phyloP scores from a whole-genome alignment of 1,139 yeast species.

The Geotrichum phurueaensis region DNA sequence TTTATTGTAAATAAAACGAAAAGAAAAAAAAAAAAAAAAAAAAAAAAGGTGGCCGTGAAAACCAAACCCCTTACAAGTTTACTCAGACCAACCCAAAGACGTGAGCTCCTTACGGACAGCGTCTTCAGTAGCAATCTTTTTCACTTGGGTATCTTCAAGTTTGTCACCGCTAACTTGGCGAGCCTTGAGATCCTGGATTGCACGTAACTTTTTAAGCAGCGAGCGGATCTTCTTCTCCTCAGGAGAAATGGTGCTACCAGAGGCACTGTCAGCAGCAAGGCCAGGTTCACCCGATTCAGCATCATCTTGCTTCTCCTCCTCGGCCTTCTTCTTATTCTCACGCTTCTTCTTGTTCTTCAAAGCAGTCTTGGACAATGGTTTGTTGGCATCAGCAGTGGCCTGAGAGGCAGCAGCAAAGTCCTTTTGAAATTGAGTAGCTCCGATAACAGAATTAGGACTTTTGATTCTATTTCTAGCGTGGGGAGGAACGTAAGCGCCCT shows the following conservation, averaged over 20 bases:
- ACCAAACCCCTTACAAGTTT: neutral
- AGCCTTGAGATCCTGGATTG: conserved; percentile 82
- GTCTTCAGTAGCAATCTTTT: conserved; percentile 82
- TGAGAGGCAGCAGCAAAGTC: conserved; percentile 25
- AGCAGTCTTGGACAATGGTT: conserved; percentile 51
- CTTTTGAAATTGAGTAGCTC: conserved; percentile 33
- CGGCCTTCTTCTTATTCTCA: conserved; percentile 50
- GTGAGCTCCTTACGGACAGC: conserved; percentile 68
- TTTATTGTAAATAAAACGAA: neutral
- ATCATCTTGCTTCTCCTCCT: conserved; percentile 25
- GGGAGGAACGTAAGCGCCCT: conserved; percentile 94
- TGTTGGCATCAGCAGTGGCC: conserved; percentile 25
- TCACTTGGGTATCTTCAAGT: conserved; percentile 86
- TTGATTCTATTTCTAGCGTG: conserved; percentile 58
- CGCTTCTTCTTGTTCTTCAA: conserved; percentile 75
- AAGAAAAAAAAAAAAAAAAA: neutral
- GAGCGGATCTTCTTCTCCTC: conserved; percentile 93
- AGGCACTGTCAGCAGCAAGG: conserved; percentile 26
- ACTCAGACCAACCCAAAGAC: conserved; percentile 61
- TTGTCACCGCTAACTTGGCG: conserved; percentile 80
- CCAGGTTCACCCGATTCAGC: conserved; percentile 28
- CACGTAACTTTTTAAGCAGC: conserved; percentile 84
- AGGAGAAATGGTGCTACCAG: conserved; percentile 30
- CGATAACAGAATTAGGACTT: conserved; percentile 32
- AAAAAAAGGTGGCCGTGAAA: neutral